Percentiles rank a stretch among this genome's conserved stretches.
Conservation (phyloP, 179 eudicot genomes). For the Spergularia azorica region DNA sequence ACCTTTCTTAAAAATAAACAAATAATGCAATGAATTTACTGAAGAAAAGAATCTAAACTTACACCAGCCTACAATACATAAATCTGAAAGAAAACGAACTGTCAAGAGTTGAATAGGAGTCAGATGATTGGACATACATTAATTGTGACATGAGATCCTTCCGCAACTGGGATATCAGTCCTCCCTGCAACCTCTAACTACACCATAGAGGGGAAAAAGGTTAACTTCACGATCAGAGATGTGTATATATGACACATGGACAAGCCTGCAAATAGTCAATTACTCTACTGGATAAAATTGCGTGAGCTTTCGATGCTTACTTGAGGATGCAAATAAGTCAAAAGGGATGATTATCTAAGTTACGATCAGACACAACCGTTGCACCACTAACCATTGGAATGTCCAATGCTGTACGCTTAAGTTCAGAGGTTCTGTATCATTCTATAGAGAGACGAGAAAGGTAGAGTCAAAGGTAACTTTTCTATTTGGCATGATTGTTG, state of each 20-base stretch:
- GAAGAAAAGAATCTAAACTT: too few species aligned
- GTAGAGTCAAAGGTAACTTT: not conserved
- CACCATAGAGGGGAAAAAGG: constrained; percentile 11
- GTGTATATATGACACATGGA: not conserved
- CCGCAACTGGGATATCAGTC: constrained; percentile 92
- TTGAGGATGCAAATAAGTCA: not conserved
- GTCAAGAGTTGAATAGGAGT: not conserved
- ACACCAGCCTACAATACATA: constrained; percentile 10
- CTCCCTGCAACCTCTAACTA: constrained; percentile 92
- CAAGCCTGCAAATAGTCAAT: not conserved
- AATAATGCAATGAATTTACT: constrained; percentile 7
- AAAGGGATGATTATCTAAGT: not conserved
- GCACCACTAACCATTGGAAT: not conserved
- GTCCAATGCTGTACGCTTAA: not conserved
- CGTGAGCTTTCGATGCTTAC: not conserved
- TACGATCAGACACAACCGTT: not conserved
- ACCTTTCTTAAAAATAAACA: constrained; percentile 59
- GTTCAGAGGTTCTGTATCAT: not conserved
- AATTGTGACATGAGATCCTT: constrained; percentile 87
- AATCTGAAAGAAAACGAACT: not conserved
- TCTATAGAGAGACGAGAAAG: not conserved
- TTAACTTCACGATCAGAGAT: not conserved
- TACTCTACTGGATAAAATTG: not conserved
- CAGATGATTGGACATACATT: constrained; percentile 48
- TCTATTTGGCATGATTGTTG: not conserved